Conservation (phyloP, 345 rosid genomes). For the Boechera retrofracta region DNA sequence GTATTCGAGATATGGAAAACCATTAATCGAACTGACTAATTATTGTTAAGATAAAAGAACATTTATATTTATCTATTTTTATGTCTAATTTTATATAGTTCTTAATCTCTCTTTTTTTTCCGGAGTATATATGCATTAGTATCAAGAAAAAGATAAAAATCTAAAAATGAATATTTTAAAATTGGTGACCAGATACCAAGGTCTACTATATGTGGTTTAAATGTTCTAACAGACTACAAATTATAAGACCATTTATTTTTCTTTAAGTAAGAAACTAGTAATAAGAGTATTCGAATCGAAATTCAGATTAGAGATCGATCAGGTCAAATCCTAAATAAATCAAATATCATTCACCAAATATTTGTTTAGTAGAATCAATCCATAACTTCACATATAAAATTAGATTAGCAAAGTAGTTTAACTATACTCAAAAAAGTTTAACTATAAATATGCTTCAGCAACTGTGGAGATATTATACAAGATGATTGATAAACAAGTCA, state of each 20-base stretch:
- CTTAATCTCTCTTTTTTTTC: background rate
- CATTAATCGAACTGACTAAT: conserved; percentile 1
- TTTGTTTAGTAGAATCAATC: background rate
- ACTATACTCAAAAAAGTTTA: no score
- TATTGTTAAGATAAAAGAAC: background rate
- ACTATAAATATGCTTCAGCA: no score
- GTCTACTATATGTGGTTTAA: background rate
- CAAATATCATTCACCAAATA: background rate
- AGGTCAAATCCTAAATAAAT: background rate
- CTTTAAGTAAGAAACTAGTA: background rate
- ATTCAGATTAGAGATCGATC: background rate
- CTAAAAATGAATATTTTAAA: background rate
- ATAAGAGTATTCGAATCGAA: background rate
- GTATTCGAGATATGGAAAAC: conserved; percentile 17
- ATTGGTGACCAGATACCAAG: background rate
- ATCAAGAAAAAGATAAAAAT: background rate
- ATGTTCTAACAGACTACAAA: background rate
- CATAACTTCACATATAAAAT: background rate
- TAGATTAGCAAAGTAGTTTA: background rate
- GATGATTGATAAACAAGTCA: no score
- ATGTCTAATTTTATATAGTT: background rate
- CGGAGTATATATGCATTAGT: background rate
- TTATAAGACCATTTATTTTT: background rate
- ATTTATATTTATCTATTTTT: background rate
- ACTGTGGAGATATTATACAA: no score